Evolutionary conservation across 169 alveolate genomes (phyloP).

Genomic region (Cryptosporidium felis): DNA sequence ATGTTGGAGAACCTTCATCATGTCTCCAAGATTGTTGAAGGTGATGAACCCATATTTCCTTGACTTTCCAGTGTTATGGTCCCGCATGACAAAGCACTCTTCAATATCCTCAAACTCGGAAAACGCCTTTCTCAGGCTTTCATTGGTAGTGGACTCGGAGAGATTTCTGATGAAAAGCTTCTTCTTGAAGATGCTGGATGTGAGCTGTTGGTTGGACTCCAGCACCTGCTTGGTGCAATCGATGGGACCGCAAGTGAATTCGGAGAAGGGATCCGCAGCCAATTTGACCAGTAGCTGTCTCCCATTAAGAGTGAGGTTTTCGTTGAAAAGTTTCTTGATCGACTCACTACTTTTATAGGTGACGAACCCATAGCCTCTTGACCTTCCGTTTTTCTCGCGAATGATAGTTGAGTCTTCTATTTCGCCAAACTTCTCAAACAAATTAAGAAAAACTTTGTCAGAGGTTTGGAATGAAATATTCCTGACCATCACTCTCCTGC

Average conservation of each 20-base stretch:
- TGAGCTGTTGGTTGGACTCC: conserved; percentile 66
- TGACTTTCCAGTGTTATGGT: conserved; percentile 75
- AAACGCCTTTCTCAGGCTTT: conserved; percentile 73
- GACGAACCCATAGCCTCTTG: conserved; percentile 84
- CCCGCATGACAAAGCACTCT: conserved; percentile 79
- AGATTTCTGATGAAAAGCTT: conserved; percentile 81
- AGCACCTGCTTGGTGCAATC: conserved; percentile 18
- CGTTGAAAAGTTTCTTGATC: conserved; percentile 74
- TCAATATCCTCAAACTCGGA: conserved; percentile 77
- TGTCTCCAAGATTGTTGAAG: conserved; percentile 74
- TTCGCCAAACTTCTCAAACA: conserved; percentile 78
- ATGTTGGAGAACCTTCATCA: conserved; percentile 79
- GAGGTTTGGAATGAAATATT: conserved; percentile 79
- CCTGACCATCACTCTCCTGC: conserved; percentile 79
- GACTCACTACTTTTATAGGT: conserved; percentile 80
- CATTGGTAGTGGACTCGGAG: conserved; percentile 76
- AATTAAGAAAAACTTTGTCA: conserved; percentile 75
- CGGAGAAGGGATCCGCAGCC: conserved; percentile 77
- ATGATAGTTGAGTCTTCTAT: conserved; percentile 81
- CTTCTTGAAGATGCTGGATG: conserved; percentile 68
- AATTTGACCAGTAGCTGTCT: conserved; percentile 76
- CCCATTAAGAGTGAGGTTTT: conserved; percentile 72
- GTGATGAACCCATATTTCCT: conserved; percentile 80
- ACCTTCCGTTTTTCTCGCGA: conserved; percentile 80
- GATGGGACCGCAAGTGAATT: conserved; percentile 46